Conservation (phyloP, 257 asterid species). For the Fraxinus americana region DNA sequence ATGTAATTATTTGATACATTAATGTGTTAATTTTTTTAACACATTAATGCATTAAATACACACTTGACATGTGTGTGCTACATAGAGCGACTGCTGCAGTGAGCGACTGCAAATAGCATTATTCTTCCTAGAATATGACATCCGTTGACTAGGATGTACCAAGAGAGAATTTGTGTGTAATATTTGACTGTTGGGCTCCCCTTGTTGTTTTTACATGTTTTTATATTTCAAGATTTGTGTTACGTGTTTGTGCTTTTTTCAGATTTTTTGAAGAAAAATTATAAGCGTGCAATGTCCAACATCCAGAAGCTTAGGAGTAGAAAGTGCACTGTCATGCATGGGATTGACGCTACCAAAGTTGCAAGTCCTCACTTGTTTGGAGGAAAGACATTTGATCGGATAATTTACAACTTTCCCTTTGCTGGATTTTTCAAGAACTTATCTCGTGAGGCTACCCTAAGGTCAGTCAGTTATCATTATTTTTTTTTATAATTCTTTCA, state of each 20-base stretch:
- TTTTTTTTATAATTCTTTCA: background rate
- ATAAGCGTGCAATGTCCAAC: slow-evolving; percentile 24
- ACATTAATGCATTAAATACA: too few species aligned
- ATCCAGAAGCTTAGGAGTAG: slow-evolving; percentile 17
- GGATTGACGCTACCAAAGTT: slow-evolving; percentile 28
- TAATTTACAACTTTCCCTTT: slow-evolving; percentile 34
- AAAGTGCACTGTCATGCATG: slow-evolving; percentile 33
- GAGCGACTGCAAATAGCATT: too few species aligned
- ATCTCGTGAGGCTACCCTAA: slow-evolving; percentile 22
- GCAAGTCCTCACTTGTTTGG: slow-evolving; percentile 15
- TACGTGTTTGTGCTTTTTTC: background rate
- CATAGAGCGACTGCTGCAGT: too few species aligned
- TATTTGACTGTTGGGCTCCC: too few species aligned
- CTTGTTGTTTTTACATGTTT: too few species aligned
- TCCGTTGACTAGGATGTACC: too few species aligned
- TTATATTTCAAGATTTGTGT: background rate
- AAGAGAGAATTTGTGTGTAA: too few species aligned
- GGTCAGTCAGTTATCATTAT: slow-evolving; percentile 15
- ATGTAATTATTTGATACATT: too few species aligned
- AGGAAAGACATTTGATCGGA: slow-evolving; percentile 28
- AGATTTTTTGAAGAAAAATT: slow-evolving; percentile 31
- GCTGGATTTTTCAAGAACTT: slow-evolving; percentile 35
- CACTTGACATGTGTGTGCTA: too few species aligned
- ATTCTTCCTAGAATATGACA: too few species aligned
- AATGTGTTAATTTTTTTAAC: too few species aligned